phyloP scores from a whole-genome alignment of 2,329 filamentous ascomycete genomes.

The Fusarium transvaalense region DNA sequence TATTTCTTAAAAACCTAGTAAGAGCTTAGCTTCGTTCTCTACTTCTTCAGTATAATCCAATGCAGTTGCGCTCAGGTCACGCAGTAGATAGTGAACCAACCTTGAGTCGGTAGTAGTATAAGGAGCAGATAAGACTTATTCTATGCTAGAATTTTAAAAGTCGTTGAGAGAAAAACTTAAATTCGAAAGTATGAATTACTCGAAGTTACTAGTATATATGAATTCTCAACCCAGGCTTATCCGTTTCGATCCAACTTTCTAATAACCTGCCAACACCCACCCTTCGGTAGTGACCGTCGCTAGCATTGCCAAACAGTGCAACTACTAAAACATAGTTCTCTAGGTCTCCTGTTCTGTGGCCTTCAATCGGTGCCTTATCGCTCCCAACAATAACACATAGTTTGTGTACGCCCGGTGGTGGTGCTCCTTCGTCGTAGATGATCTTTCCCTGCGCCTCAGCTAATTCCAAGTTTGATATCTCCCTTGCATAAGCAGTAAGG shows the following conservation, averaged over 20 bases:
- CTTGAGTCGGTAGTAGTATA: slow-evolving; percentile 16
- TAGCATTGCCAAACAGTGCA: not conserved
- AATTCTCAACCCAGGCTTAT: not conserved
- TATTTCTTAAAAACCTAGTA: not conserved
- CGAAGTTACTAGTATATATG: slow-evolving; percentile 1
- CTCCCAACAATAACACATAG: slow-evolving; percentile 24
- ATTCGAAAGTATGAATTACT: too few species aligned
- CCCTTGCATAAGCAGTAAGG: slow-evolving; percentile 14
- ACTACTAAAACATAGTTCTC: not conserved
- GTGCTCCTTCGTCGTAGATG: slow-evolving; percentile 10
- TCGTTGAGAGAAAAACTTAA: too few species aligned
- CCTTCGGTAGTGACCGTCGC: not conserved
- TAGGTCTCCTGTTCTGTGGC: not conserved
- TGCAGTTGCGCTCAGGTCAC: slow-evolving; percentile 53
- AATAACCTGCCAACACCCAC: slow-evolving; percentile 16
- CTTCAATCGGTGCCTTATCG: slow-evolving; percentile 1
- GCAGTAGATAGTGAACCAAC: slow-evolving; percentile 49
- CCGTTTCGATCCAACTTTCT: slow-evolving; percentile 10
- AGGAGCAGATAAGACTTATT: too few species aligned
- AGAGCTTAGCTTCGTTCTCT: not conserved
- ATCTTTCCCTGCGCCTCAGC: not conserved
- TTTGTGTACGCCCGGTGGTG: not conserved
- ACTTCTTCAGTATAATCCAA: slow-evolving; percentile 57
- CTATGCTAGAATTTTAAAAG: too few species aligned
- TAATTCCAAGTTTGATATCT: not conserved